A percentile compares a stretch with the other conserved stretches of the same genome.
Conservation (phyloP, 805 yeast genomes). For the Myxozyma vanderwaltii region DNA sequence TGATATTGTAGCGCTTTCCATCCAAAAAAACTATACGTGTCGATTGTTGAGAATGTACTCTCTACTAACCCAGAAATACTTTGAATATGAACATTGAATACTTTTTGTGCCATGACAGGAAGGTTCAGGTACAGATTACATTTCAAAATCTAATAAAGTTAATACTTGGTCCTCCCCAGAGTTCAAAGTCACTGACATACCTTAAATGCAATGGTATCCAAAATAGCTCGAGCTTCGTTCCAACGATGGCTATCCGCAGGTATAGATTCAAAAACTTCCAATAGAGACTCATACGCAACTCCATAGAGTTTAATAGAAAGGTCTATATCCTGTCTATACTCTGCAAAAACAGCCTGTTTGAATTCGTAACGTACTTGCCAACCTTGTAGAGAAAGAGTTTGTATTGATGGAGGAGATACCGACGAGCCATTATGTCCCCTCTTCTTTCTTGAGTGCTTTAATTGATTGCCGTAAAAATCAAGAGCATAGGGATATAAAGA, state of each 20-base stretch:
- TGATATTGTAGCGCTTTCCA: conserved; percentile 70
- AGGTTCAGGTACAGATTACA: conserved; percentile 61
- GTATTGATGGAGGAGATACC: conserved; percentile 24
- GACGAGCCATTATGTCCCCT: conserved; percentile 38
- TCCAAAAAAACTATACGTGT: conserved; percentile 42
- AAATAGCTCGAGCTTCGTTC: conserved; percentile 51
- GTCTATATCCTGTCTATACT: conserved; percentile 53
- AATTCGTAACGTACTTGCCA: conserved; percentile 57
- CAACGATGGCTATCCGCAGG: conserved; percentile 42
- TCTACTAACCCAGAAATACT: conserved; percentile 50
- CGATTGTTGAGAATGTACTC: conserved; percentile 37
- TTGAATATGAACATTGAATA: conserved; percentile 64
- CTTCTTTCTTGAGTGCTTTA: conserved; percentile 48
- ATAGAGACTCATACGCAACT: conserved; percentile 54
- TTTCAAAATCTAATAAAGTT: conserved; percentile 51
- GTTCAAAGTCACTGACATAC: neutral
- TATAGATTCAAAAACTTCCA: conserved; percentile 45
- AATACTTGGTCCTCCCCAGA: neutral
- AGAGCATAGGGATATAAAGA: conserved; percentile 46
- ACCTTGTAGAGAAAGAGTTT: conserved; percentile 40
- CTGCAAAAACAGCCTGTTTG: conserved; percentile 55
- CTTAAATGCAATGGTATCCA: conserved; percentile 63
- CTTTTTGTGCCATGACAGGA: conserved; percentile 60
- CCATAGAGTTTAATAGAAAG: conserved; percentile 55
- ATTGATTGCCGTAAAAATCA: conserved; percentile 50